Evolutionary conservation across 129 eudicot genomes (phyloP).

Genomic region (Centella asiatica): DNA sequence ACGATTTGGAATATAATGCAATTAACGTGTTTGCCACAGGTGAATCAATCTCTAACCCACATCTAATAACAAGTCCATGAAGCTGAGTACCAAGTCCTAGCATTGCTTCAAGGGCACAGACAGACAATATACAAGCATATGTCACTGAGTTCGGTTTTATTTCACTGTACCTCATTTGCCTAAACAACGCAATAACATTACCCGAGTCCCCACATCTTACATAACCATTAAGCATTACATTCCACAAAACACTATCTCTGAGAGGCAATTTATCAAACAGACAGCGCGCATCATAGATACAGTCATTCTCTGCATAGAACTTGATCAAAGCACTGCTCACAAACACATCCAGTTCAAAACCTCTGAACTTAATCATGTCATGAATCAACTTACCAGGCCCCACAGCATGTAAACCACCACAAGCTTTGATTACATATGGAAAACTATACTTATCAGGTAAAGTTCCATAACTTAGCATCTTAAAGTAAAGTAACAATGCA

Average conservation of each 20-base stretch:
- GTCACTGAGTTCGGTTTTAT: conserved; percentile 51
- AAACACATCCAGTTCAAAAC: conserved; percentile 58
- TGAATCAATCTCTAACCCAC: conserved; percentile 48
- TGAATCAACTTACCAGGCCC: conserved; percentile 41
- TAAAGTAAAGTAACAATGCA: conserved; percentile 52
- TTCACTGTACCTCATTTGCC: conserved; percentile 41
- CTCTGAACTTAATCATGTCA: conserved; percentile 31
- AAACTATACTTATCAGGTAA: conserved; percentile 73
- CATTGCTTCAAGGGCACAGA: conserved; percentile 45
- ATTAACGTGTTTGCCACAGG: conserved; percentile 56
- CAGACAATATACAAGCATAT: conserved; percentile 53
- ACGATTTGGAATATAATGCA: conserved; percentile 60
- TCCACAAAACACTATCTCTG: conserved; percentile 79
- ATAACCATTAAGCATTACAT: conserved; percentile 64
- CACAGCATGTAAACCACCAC: conserved; percentile 48
- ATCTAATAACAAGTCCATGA: conserved; percentile 48
- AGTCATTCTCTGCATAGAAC: conserved; percentile 54
- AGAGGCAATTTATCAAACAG: conserved; percentile 69
- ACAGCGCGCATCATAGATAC: conserved; percentile 43
- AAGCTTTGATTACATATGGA: conserved; percentile 72
- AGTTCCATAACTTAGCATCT: conserved; percentile 60
- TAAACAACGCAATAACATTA: conserved; percentile 41
- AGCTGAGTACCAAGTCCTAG: conserved; percentile 42
- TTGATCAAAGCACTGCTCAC: conserved; percentile 74
- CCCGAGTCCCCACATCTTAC: conserved; percentile 34